phyloP scores from a whole-genome alignment of 83 land plant species.

The Picea engelmannii region DNA sequence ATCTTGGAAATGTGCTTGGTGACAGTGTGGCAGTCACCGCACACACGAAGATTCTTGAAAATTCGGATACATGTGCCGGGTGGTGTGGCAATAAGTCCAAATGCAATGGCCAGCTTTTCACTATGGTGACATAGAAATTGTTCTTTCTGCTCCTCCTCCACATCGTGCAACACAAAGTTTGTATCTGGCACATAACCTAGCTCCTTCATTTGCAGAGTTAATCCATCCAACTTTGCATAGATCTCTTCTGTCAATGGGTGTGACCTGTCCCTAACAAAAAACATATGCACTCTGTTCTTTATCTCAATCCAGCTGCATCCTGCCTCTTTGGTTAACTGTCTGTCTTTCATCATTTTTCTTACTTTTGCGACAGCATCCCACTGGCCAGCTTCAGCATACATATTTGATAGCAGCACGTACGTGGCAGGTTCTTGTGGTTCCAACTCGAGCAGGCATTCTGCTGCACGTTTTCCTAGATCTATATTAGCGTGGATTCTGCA shows the following conservation, averaged over 20 bases:
- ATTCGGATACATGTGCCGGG: conserved; percentile 14
- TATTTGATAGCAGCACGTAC: conserved; percentile 39
- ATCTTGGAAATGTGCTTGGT: conserved; percentile 15
- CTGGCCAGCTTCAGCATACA: conserved; percentile 38
- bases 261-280: conserved; percentile 40
- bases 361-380: conserved; percentile 39
- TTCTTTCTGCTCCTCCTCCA: conserved; percentile 16
- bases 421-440: conserved; percentile 45
- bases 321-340: conserved; percentile 37
- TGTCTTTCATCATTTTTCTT: conserved; percentile 48
- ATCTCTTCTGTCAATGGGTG: conserved; percentile 39
- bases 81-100: conserved; percentile 18
- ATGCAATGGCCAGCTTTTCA: conserved; percentile 25
- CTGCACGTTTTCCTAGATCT: conserved; percentile 42
- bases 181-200: conserved; percentile 19
- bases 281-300: conserved; percentile 39
- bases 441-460: conserved; percentile 39
- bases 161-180: background rate
- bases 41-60: conserved; percentile 19
- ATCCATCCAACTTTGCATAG: conserved; percentile 30
- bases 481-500: conserved; percentile 40
- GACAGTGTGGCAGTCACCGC: conserved; percentile 17
- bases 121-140: conserved; percentile 13
- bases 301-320: conserved; percentile 56
- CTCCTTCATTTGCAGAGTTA: conserved; percentile 17